A percentile compares a stretch with the other conserved stretches of the same genome.
Evolutionary conservation across 352 stramenopile genomes (phyloP).

Genomic region (Globisporangium cederbergense): DNA sequence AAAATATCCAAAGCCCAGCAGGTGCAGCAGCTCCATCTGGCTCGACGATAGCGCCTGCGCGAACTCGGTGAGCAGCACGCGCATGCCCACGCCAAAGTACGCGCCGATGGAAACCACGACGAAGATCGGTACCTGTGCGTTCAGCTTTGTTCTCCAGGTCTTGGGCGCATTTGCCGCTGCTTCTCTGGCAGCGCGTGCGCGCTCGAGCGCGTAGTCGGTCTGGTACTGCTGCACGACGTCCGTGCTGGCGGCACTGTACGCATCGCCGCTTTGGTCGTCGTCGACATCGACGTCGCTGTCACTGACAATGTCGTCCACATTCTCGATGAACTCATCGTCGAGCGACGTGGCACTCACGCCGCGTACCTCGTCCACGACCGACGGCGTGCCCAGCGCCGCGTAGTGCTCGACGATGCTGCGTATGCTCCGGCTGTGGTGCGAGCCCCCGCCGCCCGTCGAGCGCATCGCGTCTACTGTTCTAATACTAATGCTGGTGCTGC

Average conservation of each 20-base stretch:
- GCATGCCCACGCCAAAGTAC: slow-evolving; percentile 45
- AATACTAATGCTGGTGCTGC: too few species aligned
- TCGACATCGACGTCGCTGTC: slow-evolving; percentile 2
- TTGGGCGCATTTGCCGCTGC: not conserved
- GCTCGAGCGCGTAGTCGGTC: slow-evolving; percentile 2
- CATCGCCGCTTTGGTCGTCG: slow-evolving; percentile 17
- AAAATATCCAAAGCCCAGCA: slow-evolving; percentile 53
- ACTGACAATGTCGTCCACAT: slow-evolving; percentile 20
- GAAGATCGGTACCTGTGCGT: slow-evolving; percentile 30
- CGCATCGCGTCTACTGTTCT: not conserved
- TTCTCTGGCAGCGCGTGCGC: not conserved
- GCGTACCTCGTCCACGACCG: slow-evolving; percentile 10
- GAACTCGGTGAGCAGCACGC: slow-evolving; percentile 50
- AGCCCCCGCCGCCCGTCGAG: slow-evolving; percentile 1
- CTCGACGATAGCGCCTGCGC: slow-evolving; percentile 28
- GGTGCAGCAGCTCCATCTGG: slow-evolving; percentile 41
- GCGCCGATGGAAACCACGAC: slow-evolving; percentile 41
- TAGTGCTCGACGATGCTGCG: slow-evolving; percentile 48
- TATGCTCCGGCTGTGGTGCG: slow-evolving; percentile 26
- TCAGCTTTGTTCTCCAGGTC: slow-evolving; percentile 16
- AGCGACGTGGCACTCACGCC: slow-evolving; percentile 31
- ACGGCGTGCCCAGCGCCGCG: slow-evolving; percentile 26
- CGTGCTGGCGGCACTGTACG: slow-evolving; percentile 13
- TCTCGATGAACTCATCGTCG: slow-evolving; percentile 22
- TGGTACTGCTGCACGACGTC: not conserved